Conservation (phyloP, 192 early-diverging fungal genomes). For the Backusella westeae region DNA sequence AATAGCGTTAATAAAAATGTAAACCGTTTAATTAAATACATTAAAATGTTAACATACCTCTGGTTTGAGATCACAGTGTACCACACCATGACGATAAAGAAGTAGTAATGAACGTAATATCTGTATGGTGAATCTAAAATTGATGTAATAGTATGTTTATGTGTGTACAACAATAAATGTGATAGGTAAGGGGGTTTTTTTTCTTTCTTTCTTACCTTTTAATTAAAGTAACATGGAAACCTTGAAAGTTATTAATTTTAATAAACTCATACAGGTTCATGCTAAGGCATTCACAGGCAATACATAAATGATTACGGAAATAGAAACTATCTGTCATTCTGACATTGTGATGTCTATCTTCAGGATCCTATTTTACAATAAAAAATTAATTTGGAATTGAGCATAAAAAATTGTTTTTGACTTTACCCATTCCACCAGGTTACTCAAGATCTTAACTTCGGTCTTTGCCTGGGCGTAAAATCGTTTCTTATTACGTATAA, state of each 20-base stretch:
- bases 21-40: slow-evolving; percentile 34
- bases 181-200: background rate
- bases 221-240: slow-evolving; percentile 77
- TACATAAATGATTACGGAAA: slow-evolving; percentile 95
- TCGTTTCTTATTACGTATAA: slow-evolving; percentile 94
- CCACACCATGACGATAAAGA: slow-evolving; percentile 70
- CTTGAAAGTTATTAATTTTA: slow-evolving; percentile 88
- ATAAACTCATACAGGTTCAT: slow-evolving; percentile 98
- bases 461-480: slow-evolving; percentile 95
- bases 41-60: slow-evolving; percentile 52
- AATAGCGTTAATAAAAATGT: slow-evolving; percentile 20
- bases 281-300: slow-evolving; percentile 90
- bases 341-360: slow-evolving; percentile 75
- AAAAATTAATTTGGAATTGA: background rate
- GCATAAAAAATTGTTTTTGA: background rate
- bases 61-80: slow-evolving; percentile 97
- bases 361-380: slow-evolving; percentile 62
- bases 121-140: slow-evolving; percentile 71
- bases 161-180: background rate
- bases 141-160: background rate
- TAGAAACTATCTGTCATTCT: slow-evolving; percentile 91
- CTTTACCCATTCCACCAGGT: slow-evolving; percentile 73
- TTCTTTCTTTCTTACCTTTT: slow-evolving; percentile 41
- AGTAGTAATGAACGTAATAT: slow-evolving; percentile 80
- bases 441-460: slow-evolving; percentile 92